These are phyloP conservation scores for Chrysanthemum makinoi DNA, from an alignment of 129 eudicot species.

Conservation along the genomic window DNA sequence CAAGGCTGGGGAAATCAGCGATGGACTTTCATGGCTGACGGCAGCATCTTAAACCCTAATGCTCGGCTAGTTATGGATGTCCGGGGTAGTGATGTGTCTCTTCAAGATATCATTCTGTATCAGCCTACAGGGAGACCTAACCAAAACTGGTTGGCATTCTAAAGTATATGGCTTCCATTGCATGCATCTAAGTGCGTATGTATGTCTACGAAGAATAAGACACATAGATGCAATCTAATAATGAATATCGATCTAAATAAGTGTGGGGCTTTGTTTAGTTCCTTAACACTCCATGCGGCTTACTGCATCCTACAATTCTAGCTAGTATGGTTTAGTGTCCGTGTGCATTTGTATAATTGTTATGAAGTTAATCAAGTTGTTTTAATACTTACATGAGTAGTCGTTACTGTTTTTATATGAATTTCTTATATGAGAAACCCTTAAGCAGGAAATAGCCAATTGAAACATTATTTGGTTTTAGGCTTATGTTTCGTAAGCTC, in stretches of 20 bases:
- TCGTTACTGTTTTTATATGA: no score
- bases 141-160: constrained; percentile 14
- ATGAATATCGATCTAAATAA: no score
- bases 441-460: no score
- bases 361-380: no score
- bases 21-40: constrained; percentile 8
- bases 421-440: no score
- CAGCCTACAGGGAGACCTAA: background rate
- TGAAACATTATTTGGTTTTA: no score
- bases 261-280: constrained; percentile 5
- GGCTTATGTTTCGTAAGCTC: no score
- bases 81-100: background rate
- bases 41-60: background rate
- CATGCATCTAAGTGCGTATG: background rate
- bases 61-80: background rate
- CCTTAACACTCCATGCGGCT: constrained; percentile 8
- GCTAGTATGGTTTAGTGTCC: no score
- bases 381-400: no score
- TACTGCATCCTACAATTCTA: background rate
- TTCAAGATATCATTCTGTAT: background rate
- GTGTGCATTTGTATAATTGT: no score
- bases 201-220: background rate
- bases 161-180: background rate
- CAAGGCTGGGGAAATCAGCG: background rate
- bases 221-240: no score